Base-by-base conservation (phyloP, 768 basidiomycete genomes). In the Suillus bovinus region DNA sequence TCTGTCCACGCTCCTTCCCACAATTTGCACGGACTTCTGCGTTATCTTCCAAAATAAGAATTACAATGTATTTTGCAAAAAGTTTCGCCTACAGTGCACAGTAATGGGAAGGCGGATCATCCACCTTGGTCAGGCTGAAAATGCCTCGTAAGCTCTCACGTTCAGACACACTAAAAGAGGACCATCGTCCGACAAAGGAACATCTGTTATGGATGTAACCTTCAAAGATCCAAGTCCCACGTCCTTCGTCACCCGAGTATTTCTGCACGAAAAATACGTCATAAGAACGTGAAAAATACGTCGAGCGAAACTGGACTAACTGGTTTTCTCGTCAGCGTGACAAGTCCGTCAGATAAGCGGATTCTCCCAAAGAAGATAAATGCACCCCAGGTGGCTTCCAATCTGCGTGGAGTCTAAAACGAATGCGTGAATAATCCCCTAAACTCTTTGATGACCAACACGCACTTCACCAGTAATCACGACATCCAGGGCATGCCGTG, bases 381-480 rank as follows among this genome's bases (percentile, higher is more conserved):
- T 13, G 84, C 83, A 5, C 85, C 87, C 88, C 90, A 92, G 9
- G 86, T 86, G 42, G 77, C 76, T 62, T 85, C 85, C 60, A 85
- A 83, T 53, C 79, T 78, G 53, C 67, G 73, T 50, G 81, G 75
- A 2, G 87, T 88, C 87, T 88, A 63, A 31, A n/a, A 49, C 52
- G 9, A 34, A 20, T 63, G 34, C 69, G 74, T 74, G 67, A 76
- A 69, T 27, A 24, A 56, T 46, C 64, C 34, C 42, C 49, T 6
- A 63, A 65, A 8, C 62, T 61, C 36, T 68, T 65, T 65, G 61
- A 63, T 67, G 64, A 65, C 66, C 63, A 55, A 67, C 60, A 50
- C 67, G 52, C 38, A 76, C 75, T 63, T 77, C 75, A 58, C 75
- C 75, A 60, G 68, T 66, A 55, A 76, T 76, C 64, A 76, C 72